Base-by-base conservation (phyloP, 768 basidiomycete genomes). In the Amanita phalloides region DNA sequence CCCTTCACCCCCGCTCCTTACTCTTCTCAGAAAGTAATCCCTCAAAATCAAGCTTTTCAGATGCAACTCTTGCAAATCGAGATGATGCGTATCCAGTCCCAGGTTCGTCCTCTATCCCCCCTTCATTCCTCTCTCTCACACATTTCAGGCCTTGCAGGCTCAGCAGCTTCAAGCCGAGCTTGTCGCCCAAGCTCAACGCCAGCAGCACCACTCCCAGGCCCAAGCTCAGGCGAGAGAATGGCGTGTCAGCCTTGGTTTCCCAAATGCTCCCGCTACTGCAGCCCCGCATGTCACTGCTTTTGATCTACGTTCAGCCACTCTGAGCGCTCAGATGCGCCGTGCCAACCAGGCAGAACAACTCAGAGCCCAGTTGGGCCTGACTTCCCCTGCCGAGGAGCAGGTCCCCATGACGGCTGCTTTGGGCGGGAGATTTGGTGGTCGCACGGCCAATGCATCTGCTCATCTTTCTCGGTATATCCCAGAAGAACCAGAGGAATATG, bases 11-110 rank as follows among this genome's bases (percentile, higher is more conserved):
- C 71, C 42, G 13, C 43, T 52, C 51, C 17, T 44, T 52, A 45
- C 30, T 13, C 21, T 26, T 48, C 36, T 21, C 53, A 53, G 32
- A 71, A 70, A 55, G 55, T 69, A 55, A 68, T 73, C 61, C 65
- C 69, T 38, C 81, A 77, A 56, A 59, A 74, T 39, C 81, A 82
- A 59, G 77, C 82, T 49, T 70, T 87, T 51, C 88, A 90, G 68
- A 74, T 90, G 76, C 88, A 91, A 69, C 73, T 90, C 74, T 77
- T 90, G 69, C 90, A 91, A 62, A 71, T 91, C 52, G 89, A 91
- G 69, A 76, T 91, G 58, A 66, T 89, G 63, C 79, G 78, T 62
- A 77, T 91, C 55, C 89, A 90, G 84, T 88, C 84, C 54, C 45
- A 75, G 67, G 37, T 30, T 37, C 38, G 14, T 54, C 36, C 51